Evolutionary conservation across 2,329 filamentous ascomycete species (phyloP).

Genomic region (Alternaria brassicae): DNA sequence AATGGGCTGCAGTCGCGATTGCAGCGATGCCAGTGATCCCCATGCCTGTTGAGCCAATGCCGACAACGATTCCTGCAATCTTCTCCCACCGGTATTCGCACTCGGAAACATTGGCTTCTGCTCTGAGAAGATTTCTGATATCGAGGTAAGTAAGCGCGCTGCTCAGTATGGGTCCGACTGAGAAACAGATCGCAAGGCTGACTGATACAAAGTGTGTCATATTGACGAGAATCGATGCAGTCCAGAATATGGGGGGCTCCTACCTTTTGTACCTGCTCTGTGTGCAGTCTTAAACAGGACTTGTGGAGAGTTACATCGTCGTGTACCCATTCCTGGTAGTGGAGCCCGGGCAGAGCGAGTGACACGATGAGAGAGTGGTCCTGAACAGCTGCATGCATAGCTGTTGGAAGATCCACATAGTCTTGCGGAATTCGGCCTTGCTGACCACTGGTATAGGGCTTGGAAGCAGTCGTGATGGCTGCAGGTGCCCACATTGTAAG

Average conservation of each 20-base stretch:
- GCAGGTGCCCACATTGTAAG: slow-evolving; percentile 6
- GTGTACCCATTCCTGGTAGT: neutral
- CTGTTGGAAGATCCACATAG: neutral
- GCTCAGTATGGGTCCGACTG: slow-evolving; percentile 5
- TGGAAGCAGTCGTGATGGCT: slow-evolving; percentile 2
- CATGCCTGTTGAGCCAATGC: neutral
- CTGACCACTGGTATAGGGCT: neutral
- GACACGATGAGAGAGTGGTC: neutral
- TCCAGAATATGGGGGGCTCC: slow-evolving; percentile 11
- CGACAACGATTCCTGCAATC: slow-evolving; percentile 1
- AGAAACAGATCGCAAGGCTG: slow-evolving; percentile 10
- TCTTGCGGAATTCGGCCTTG: neutral
- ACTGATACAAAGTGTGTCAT: slow-evolving; percentile 10
- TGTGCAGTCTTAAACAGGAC: neutral
- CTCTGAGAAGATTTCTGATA: slow-evolving; percentile 1
- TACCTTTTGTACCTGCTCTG: slow-evolving; percentile 6
- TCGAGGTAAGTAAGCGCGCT: slow-evolving; percentile 6
- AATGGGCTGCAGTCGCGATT: slow-evolving; percentile 11
- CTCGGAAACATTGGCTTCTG: neutral
- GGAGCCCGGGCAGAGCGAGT: neutral
- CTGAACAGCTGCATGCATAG: neutral
- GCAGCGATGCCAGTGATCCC: slow-evolving; percentile 1
- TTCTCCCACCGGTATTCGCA: slow-evolving; percentile 9
- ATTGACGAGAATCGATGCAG: slow-evolving; percentile 1
- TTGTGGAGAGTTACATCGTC: neutral